Conservation (phyloP, 108 stramenopile species). For the Cyclotella cryptica region DNA sequence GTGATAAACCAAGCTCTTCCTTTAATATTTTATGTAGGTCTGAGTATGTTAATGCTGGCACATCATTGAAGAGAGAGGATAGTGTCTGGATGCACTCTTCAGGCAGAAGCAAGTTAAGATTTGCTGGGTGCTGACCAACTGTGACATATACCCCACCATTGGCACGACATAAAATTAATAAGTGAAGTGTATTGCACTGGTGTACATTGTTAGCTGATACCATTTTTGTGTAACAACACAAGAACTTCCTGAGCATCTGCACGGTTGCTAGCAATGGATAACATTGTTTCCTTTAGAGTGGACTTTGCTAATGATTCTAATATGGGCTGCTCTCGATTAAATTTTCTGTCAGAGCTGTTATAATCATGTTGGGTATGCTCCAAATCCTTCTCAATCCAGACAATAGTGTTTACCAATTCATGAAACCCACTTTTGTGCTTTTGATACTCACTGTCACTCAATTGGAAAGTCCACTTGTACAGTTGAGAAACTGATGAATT, state of each 20-base stretch:
- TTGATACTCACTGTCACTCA: slow-evolving; percentile 3
- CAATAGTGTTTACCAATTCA: slow-evolving; percentile 54
- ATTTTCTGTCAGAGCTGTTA: slow-evolving; percentile 22
- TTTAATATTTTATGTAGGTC: slow-evolving; percentile 67
- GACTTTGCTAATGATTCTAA: slow-evolving; percentile 31
- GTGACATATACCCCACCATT: slow-evolving; percentile 88
- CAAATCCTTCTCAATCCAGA: slow-evolving; percentile 48
- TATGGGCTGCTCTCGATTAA: slow-evolving; percentile 4
- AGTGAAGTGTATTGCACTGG: slow-evolving; percentile 63
- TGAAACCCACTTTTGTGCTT: slow-evolving; percentile 26
- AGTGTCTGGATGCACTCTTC: slow-evolving; percentile 82
- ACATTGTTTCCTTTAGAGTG: slow-evolving; percentile 64
- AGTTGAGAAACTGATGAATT: slow-evolving; percentile 15
- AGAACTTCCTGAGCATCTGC: slow-evolving; percentile 62
- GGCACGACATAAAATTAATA: slow-evolving; percentile 79
- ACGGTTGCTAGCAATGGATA: slow-evolving; percentile 60
- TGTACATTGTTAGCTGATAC: slow-evolving; percentile 49
- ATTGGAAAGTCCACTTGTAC: slow-evolving; percentile 2
- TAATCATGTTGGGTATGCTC: slow-evolving; percentile 71
- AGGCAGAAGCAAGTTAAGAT: slow-evolving; percentile 92
- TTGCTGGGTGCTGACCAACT: slow-evolving; percentile 92
- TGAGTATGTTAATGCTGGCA: slow-evolving; percentile 59
- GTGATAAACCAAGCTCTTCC: slow-evolving; percentile 80
- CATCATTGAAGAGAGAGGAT: slow-evolving; percentile 82
- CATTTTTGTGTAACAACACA: slow-evolving; percentile 5